Evolutionary conservation across 208 protist genomes (phyloP), one percentile per base, ranked within the genome.

Genomic region (Trypanosoma theileri): DNA sequence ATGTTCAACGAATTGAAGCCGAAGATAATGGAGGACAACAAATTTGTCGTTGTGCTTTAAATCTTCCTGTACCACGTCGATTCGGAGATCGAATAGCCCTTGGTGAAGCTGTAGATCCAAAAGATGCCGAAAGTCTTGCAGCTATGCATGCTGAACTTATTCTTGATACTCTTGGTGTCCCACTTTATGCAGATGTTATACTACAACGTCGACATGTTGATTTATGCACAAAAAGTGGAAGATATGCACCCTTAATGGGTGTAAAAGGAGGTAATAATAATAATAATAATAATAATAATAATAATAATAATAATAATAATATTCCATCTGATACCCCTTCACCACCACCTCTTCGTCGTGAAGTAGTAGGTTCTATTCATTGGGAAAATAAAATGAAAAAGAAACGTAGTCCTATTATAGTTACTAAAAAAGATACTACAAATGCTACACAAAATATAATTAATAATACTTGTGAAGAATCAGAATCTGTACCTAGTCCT

Each of bases 81-180:
- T 93, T 87, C 55, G 92, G 92, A 3, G 81, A 92, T 62, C 86
- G 89, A 11, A 64, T 94, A 13, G 92, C 88, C 26, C 51, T 94
- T 26, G 92, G 92, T 41, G 86, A 90, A 59, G 87, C 82, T 12
- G 69, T 80, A 16, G 85, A 67, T 45, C 70, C 72, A 16, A 69
- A 71, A 0, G 82, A 93, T 45, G 92, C 92, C 7, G 84, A 89
- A 66, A 60, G 70, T 59, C 79, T 91, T 40, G 92, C 92, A 24
- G 83, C 83, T 45, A 95, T 95, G 92, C 92, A 97, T 65, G 83
- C 85, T 22, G 92, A 97, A 75, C 77, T 97, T 35, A 86, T 92
- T n/a, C 79, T 97, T 24, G 92, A 97, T 63, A 66, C 81, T 2
- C 75, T 95, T 10, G 92, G 92, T 14, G 81, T 97, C 11, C 81